A percentile compares a stretch with the other conserved stretches of the same genome.
These are phyloP conservation scores for Fusarium succisae DNA, from an alignment of 2,329 filamentous ascomycete species.

Conservation along the genomic window DNA sequence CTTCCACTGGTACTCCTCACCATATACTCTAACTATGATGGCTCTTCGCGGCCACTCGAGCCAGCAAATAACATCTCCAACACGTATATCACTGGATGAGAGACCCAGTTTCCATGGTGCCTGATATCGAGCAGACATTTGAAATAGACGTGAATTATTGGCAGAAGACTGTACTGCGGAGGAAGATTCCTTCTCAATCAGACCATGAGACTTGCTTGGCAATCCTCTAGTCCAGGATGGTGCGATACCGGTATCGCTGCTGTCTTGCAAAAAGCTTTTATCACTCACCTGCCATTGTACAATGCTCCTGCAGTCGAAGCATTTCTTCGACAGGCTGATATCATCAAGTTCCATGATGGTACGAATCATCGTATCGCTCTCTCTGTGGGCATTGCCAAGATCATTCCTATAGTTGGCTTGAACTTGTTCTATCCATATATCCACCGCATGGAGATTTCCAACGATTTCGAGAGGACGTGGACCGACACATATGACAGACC, in stretches of 20 bases:
- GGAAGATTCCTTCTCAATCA: rapidly evolving
- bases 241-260: rapidly evolving
- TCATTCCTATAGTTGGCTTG: background rate
- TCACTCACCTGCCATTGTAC: background rate
- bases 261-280: rapidly evolving
- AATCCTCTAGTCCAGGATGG: background rate
- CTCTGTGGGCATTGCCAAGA: background rate
- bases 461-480: background rate
- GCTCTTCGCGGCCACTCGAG: background rate
- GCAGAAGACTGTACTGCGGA: no score
- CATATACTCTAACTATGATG: background rate
- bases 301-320: background rate
- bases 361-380: background rate
- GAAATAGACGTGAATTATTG: background rate
- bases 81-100: background rate
- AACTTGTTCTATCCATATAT: background rate
- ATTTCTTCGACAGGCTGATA: background rate
- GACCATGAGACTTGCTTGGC: no score
- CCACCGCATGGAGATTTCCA: background rate
- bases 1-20: rapidly evolving
- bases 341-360: background rate
- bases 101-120: background rate
- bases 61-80: background rate
- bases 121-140: rapidly evolving
- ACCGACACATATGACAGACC: background rate